Evolutionary conservation across 345 rosid genomes (phyloP).

Genomic region (Raphanus raphanistrum): DNA sequence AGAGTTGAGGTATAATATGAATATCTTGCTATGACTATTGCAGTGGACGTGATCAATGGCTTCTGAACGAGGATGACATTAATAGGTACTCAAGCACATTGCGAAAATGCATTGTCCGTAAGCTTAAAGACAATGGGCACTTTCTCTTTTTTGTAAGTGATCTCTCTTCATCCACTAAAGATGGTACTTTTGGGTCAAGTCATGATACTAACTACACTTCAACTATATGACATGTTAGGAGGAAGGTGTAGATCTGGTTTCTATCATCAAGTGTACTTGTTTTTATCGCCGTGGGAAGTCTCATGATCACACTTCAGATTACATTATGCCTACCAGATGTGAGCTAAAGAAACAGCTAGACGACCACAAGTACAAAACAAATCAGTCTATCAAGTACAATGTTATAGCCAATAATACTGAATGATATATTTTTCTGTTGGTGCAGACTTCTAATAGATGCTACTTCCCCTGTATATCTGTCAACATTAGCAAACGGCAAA

Average conservation of each 20-base stretch:
- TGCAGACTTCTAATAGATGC: slow-evolving; percentile 42
- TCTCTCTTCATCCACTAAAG: slow-evolving; percentile 14
- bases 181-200: neutral
- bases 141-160: slow-evolving; percentile 69
- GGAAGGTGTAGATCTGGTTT: slow-evolving; percentile 51
- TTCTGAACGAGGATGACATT: slow-evolving; percentile 65
- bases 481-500: slow-evolving; percentile 65
- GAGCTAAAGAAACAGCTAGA: slow-evolving; percentile 47
- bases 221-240: slow-evolving; percentile 45
- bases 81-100: slow-evolving; percentile 44
- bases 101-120: slow-evolving; percentile 54
- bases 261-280: slow-evolving; percentile 42
- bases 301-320: slow-evolving; percentile 49
- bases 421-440: neutral
- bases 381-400: neutral
- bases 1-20: neutral
- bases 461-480: slow-evolving; percentile 63
- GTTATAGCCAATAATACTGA: neutral
- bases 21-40: slow-evolving; percentile 7
- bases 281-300: slow-evolving; percentile 58
- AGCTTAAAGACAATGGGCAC: slow-evolving; percentile 54
- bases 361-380: slow-evolving; percentile 28
- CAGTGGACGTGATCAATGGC: slow-evolving; percentile 73
- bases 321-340: slow-evolving; percentile 47
- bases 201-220: neutral